A percentile compares a stretch with the other conserved stretches of the same genome.
Evolutionary conservation across 2,329 filamentous ascomycete species (phyloP).

Genomic region (Alternaria sp.): DNA sequence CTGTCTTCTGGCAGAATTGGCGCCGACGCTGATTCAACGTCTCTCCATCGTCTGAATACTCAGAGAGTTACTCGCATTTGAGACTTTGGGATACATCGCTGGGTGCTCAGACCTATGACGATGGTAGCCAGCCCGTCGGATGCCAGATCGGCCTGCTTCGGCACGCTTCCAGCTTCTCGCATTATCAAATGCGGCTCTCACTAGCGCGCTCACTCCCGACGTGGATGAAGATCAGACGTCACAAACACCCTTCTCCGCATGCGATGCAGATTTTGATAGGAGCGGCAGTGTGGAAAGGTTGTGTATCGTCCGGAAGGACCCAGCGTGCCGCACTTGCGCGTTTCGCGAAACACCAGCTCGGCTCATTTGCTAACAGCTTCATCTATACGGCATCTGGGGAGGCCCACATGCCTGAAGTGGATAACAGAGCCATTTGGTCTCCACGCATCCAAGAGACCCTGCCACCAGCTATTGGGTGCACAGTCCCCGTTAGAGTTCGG

Average conservation of each 20-base stretch:
- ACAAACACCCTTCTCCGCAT: slow-evolving; percentile 18
- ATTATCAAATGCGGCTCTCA: slow-evolving; percentile 30
- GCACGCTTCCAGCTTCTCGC: slow-evolving; percentile 20
- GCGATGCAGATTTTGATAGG: slow-evolving; percentile 2
- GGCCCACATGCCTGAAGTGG: slow-evolving; percentile 30
- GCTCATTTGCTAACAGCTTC: slow-evolving; percentile 18
- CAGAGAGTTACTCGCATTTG: not conserved
- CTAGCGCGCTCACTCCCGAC: slow-evolving; percentile 34
- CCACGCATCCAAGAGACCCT: slow-evolving; percentile 24
- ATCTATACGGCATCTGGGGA: slow-evolving; percentile 13
- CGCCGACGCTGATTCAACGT: not conserved
- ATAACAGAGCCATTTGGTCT: slow-evolving; percentile 26
- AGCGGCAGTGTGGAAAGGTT: slow-evolving; percentile 5
- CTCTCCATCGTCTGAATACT: slow-evolving; percentile 1
- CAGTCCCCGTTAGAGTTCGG: slow-evolving; percentile 10
- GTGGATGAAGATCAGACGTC: slow-evolving; percentile 27
- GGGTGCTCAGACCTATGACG: slow-evolving; percentile 11
- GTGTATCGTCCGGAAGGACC: not conserved
- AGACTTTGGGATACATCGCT: not conserved
- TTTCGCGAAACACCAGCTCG: slow-evolving; percentile 7
- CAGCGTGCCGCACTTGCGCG: slow-evolving; percentile 1
- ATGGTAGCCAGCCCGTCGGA: slow-evolving; percentile 8
- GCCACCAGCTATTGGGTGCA: slow-evolving; percentile 22
- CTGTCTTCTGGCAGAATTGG: slow-evolving; percentile 8
- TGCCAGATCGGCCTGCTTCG: slow-evolving; percentile 13